Evolutionary conservation across 1,284 basidiomycete genomes (phyloP), one percentile per base, ranked within the genome.

Genomic region (Schizopora paradoxa): DNA sequence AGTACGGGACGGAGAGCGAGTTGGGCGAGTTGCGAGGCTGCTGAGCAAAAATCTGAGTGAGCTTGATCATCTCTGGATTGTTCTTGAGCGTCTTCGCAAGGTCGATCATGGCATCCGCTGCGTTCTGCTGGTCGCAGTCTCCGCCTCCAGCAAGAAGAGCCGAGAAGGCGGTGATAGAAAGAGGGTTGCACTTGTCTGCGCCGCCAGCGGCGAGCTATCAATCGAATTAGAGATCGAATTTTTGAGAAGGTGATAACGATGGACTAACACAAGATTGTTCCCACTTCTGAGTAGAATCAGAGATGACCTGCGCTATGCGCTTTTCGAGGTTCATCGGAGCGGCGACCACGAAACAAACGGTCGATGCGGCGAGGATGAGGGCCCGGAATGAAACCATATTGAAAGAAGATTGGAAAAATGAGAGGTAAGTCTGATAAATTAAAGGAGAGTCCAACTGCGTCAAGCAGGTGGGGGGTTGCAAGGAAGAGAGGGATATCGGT

Each of bases 81-180:
- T 67, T 77, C 46, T 72, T 70, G 38, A 82, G 69, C 16, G 66
- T 57, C 59, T 81, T 79, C 26, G 74, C 75, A 21, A 82, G 69
- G 55, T 74, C 68, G 47, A 82, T 66, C 73, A 82, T 77, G n/a
- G 57, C 55, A 54, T 82, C 79, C 7, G 76, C 79, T 6, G 72
- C 66, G 54, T 82, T 58, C 55, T 82, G 79, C 59, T 82, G 79
- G 11, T 72, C 78, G 54, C 79, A 82, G 42, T 66, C 60, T 16
- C 70, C 73, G 0, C 73, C 71, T 3, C 63, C 72, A 18, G 74
- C 73, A 13, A 80, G 68, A 18, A 82, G 67, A 13, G 74, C 76
- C 6, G 57, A 55, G 54, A 79, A 78, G 0, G 77, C 70, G 0
- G 59, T 66, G 22, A 78, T 66, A 0, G 78, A 72, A 44, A 76